Conservation (phyloP, 306 rosid genomes). For the Argentina anserina region DNA sequence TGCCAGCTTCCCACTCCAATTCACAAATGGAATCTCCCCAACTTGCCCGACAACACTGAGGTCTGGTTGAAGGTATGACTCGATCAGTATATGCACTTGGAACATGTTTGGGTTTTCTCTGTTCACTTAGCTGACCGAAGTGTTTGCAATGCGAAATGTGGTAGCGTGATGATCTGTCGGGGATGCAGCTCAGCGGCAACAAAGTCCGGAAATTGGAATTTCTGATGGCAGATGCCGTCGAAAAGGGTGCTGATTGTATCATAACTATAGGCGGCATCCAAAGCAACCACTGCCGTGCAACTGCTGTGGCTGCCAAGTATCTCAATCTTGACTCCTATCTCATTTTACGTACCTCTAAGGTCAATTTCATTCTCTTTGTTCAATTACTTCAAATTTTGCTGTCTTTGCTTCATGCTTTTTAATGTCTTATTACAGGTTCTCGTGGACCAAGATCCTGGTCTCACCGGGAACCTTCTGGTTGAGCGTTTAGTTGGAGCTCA, state of each 20-base stretch:
- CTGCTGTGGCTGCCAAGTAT: conserved; percentile 92
- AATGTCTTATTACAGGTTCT: conserved; percentile 31
- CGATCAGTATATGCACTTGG: background rate
- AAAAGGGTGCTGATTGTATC: conserved; percentile 73
- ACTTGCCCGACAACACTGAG: conserved; percentile 67
- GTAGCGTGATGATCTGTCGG: conserved; percentile 91
- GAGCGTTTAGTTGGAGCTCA: conserved; percentile 91
- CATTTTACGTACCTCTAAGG: conserved; percentile 78
- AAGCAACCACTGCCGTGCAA: conserved; percentile 96
- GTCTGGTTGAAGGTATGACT: conserved; percentile 69
- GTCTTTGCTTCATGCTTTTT: conserved; percentile 7
- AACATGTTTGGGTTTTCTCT: background rate
- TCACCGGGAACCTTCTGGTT: conserved; percentile 77
- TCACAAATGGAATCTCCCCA: conserved; percentile 93
- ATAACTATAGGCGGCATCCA: conserved; percentile 87
- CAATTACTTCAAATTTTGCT: background rate
- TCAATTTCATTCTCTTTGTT: conserved; percentile 1
- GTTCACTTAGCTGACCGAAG: conserved; percentile 21
- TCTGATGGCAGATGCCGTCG: conserved; percentile 83
- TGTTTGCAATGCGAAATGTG: conserved; percentile 8
- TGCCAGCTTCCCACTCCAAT: conserved; percentile 89
- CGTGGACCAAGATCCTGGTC: conserved; percentile 79
- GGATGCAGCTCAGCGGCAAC: conserved; percentile 94
- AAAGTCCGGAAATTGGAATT: conserved; percentile 91
- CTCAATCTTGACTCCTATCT: conserved; percentile 76